Conservation (phyloP, 768 basidiomycete genomes). For the Xerocomus spinulosus region DNA sequence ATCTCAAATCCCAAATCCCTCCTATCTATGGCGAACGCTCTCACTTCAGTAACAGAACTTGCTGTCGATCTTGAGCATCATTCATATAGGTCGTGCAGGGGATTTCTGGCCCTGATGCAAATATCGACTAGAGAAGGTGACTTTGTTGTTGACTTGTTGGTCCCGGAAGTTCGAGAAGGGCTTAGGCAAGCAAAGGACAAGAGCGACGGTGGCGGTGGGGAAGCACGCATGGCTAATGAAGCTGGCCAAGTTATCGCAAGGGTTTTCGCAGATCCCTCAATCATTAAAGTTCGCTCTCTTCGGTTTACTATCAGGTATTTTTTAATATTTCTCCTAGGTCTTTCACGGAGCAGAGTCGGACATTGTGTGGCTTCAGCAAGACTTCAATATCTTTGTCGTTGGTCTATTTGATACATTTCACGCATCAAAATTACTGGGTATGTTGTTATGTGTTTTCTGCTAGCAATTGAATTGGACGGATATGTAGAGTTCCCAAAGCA, state of each 20-base stretch:
- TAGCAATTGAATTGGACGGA: not conserved
- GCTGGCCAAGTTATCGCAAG: slow-evolving; percentile 46
- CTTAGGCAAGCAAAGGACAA: slow-evolving; percentile 58
- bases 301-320: not conserved
- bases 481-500: slow-evolving; percentile 72
- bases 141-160: slow-evolving; percentile 81
- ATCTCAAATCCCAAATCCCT: slow-evolving; percentile 57
- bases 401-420: slow-evolving; percentile 98
- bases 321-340: slow-evolving; percentile 44
- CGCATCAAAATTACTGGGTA: slow-evolving; percentile 82
- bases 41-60: slow-evolving; percentile 69
- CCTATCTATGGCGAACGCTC: slow-evolving; percentile 56
- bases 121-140: slow-evolving; percentile 80
- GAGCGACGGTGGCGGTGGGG: slow-evolving; percentile 5
- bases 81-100: slow-evolving; percentile 75
- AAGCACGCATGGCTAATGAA: slow-evolving; percentile 18
- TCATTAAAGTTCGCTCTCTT: slow-evolving; percentile 65
- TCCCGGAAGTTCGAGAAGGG: slow-evolving; percentile 57
- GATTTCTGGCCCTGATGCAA: slow-evolving; percentile 93
- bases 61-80: slow-evolving; percentile 96
- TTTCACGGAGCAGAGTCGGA: slow-evolving; percentile 95
- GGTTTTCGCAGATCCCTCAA: slow-evolving; percentile 69
- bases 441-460: not conserved
- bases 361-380: slow-evolving; percentile 93
- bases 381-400: slow-evolving; percentile 91